These are phyloP conservation scores for Gaeumannomyces sp. DNA, from an alignment of 2,329 filamentous ascomycete species.

Conservation along the genomic window DNA sequence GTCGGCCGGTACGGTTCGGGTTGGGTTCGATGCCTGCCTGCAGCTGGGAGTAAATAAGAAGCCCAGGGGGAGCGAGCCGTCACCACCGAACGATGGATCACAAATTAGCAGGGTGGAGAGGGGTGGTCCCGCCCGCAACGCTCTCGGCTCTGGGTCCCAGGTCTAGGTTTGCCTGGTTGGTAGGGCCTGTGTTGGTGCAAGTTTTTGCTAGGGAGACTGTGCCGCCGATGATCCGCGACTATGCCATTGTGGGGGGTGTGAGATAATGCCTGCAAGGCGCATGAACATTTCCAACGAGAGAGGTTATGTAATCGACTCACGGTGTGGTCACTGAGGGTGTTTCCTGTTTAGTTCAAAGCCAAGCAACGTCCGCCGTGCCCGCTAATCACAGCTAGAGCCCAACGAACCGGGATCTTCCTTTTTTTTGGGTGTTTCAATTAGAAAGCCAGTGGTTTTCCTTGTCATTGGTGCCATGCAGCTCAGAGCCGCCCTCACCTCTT, in stretches of 20 bases:
- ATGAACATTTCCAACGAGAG: neutral
- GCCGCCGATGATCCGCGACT: neutral
- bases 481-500: neutral
- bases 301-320: neutral
- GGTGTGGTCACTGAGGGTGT: neutral
- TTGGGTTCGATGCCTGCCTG: neutral
- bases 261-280: neutral
- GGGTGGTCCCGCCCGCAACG: neutral
- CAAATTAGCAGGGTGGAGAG: constrained; percentile 1
- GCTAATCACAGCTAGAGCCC: too few relatives aligned
- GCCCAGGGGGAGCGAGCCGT: neutral
- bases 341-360: too few relatives aligned
- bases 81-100: neutral
- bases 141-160: neutral
- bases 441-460: neutral
- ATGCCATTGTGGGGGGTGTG: constrained; percentile 2
- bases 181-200: neutral
- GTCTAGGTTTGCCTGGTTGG: neutral
- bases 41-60: neutral
- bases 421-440: neutral
- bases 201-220: neutral
- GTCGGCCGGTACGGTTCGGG: neutral
- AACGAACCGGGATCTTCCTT: neutral
- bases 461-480: neutral
- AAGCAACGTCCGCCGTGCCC: neutral